Conservation (phyloP, 768 basidiomycete species). For the Russula sp. region DNA sequence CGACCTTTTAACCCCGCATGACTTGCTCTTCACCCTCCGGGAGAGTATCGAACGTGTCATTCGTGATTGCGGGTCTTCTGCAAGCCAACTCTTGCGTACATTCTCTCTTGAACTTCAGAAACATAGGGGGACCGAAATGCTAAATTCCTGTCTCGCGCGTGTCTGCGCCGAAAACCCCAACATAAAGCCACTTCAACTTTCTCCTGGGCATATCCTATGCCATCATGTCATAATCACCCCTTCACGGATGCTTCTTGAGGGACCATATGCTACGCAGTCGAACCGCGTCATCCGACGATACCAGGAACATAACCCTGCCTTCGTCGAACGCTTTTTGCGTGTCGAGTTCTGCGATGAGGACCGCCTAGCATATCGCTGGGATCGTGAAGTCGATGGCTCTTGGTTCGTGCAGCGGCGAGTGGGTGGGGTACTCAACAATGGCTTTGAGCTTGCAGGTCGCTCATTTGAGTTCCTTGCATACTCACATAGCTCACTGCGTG, state of each 20-base stretch:
- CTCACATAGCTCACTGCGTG: constrained; percentile 71
- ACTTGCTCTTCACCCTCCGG: constrained; percentile 48
- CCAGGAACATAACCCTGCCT: constrained; percentile 36
- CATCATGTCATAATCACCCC: constrained; percentile 77
- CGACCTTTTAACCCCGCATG: constrained; percentile 56
- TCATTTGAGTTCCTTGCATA: constrained; percentile 80
- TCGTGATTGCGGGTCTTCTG: constrained; percentile 35
- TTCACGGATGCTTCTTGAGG: constrained; percentile 68
- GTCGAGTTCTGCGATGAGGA: constrained; percentile 87
- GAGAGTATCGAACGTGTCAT: constrained; percentile 45
- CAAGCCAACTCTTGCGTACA: constrained; percentile 50
- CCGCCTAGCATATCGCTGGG: constrained; percentile 67
- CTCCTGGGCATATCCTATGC: constrained; percentile 54
- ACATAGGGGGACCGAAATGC: constrained; percentile 43
- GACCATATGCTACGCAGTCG: constrained; percentile 70
- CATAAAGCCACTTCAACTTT: constrained; percentile 30
- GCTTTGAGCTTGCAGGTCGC: constrained; percentile 63
- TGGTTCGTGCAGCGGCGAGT: constrained; percentile 46
- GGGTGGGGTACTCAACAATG: constrained; percentile 48
- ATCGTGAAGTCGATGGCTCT: constrained; percentile 57
- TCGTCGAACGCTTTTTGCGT: constrained; percentile 69
- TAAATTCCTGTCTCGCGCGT: constrained; percentile 48
- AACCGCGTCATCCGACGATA: constrained; percentile 78
- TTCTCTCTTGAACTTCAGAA: constrained; percentile 51
- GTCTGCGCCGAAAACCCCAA: constrained; percentile 34